A percentile compares a stretch with the other conserved stretches of the same genome.
phyloP scores from a whole-genome alignment of 2,329 filamentous ascomycete genomes.

The Dryadomyces quercus-mongolicae region DNA sequence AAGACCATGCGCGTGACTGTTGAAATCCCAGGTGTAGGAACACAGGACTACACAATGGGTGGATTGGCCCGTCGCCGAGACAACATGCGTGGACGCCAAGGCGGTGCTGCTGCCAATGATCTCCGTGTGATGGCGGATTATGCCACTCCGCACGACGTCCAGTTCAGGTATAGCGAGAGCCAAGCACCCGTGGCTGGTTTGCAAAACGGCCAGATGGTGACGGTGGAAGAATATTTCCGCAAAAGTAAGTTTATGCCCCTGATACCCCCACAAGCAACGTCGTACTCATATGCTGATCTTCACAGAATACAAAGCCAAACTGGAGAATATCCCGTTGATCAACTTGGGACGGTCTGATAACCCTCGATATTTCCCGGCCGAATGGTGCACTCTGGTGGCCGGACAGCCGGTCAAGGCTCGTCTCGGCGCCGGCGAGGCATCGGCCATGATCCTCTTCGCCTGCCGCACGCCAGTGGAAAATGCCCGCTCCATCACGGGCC shows the following conservation, averaged over 20 bases:
- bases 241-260: constrained; percentile 8
- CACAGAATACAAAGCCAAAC: not conserved
- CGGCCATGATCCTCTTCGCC: constrained; percentile 60
- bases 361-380: constrained; percentile 54
- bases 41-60: constrained; percentile 18
- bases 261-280: not conserved
- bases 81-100: constrained; percentile 2
- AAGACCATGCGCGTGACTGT: constrained; percentile 17
- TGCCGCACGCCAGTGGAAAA: constrained; percentile 56
- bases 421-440: constrained; percentile 48
- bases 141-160: not conserved
- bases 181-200: not conserved
- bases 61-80: constrained; percentile 4
- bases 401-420: constrained; percentile 53
- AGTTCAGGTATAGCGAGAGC: not conserved
- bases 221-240: constrained; percentile 5
- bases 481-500: constrained; percentile 48
- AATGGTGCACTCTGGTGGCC: constrained; percentile 49
- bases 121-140: not conserved
- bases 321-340: constrained; percentile 38
- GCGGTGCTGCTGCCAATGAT: not conserved
- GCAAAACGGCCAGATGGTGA: not conserved
- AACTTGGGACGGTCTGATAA: constrained; percentile 49
- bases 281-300: not conserved
- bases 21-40: constrained; percentile 18